Base-by-base conservation (phyloP, 345 rosid genomes). In the Citrus glauca region DNA sequence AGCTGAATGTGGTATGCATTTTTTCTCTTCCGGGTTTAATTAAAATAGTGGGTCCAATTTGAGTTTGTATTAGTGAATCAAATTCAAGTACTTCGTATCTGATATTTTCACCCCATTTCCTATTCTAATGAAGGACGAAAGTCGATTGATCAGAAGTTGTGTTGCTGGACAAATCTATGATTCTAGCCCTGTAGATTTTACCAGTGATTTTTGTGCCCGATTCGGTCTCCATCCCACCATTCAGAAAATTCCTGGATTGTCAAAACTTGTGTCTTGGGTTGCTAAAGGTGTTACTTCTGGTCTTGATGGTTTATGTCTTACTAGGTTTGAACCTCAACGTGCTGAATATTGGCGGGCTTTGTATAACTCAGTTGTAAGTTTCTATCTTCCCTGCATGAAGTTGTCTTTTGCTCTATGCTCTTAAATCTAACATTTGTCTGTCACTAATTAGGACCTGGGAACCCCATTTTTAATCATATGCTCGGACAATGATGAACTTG, bases 401-500 rank as follows among this genome's bases (percentile, higher is more conserved):
- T 60, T 55, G 55, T 66, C 28, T 71, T 28, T 69, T 56, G 3
- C 77, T 76, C 75, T 56, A 82, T 59, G 69, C 6, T 9, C 38
- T 37, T 17, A 48, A 4, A 74, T 37, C 50, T 40, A 50, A 70
- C 35, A 5, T 77, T 64, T 27, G 42, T 66, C 35, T 56, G 66
- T 69, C 75, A 75, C 7, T 79, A 77, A 24, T 61, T 80, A 96
- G 99, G 92, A 88, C 68, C 78, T 93, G 24, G 94, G 88, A 5
- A 93, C 96, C 81, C 99, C 97, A 22, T 95, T 87, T 86, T 93
- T 95, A 42, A 82, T 95, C 78, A 66, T 96, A 66, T 96, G 93
- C 90, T 94, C 98, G 3, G 92, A 89, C 85, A 89, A 82, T 83
- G 97, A 96, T 61, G 89, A 86, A 14, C 90, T 89, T 63, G 97